These are phyloP conservation scores for Croton setiger DNA, from an alignment of 441 rosid genomes.

Conservation along the genomic window DNA sequence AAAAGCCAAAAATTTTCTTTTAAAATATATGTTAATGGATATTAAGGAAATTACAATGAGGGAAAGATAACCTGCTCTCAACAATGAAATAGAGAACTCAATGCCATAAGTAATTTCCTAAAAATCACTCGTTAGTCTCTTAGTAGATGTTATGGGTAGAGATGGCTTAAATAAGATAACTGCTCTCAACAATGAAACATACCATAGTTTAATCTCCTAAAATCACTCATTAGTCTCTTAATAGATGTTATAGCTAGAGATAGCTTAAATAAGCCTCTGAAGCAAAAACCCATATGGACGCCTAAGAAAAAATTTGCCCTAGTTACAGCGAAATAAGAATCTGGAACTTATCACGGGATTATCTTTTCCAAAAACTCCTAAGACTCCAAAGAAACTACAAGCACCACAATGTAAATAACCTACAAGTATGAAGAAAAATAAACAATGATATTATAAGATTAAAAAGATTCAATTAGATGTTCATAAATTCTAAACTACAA, in stretches of 20 bases:
- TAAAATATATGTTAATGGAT: not conserved
- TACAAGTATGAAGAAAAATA: slow-evolving; percentile 1
- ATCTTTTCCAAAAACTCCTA: not conserved
- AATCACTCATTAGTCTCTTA: not conserved
- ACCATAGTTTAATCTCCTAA: not conserved
- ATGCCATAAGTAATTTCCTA: not conserved
- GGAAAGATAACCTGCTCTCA: not conserved
- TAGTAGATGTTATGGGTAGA: not conserved
- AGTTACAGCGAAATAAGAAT: not conserved
- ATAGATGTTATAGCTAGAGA: not conserved
- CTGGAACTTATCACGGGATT: not conserved
- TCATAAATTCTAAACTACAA: not conserved
- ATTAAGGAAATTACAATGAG: not conserved
- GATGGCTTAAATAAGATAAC: not conserved
- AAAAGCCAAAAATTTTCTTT: slow-evolving; percentile 13
- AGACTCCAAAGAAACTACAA: not conserved
- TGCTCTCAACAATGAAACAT: slow-evolving; percentile 3
- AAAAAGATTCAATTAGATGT: not conserved
- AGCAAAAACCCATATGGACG: not conserved
- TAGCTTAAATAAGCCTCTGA: not conserved
- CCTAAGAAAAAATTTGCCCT: not conserved
- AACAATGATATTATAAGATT: slow-evolving; percentile 11
- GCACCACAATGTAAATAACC: not conserved
- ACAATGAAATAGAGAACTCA: not conserved
- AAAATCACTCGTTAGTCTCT: not conserved